Conservation (phyloP, 805 yeast species). For the Ascoidea tarda region DNA sequence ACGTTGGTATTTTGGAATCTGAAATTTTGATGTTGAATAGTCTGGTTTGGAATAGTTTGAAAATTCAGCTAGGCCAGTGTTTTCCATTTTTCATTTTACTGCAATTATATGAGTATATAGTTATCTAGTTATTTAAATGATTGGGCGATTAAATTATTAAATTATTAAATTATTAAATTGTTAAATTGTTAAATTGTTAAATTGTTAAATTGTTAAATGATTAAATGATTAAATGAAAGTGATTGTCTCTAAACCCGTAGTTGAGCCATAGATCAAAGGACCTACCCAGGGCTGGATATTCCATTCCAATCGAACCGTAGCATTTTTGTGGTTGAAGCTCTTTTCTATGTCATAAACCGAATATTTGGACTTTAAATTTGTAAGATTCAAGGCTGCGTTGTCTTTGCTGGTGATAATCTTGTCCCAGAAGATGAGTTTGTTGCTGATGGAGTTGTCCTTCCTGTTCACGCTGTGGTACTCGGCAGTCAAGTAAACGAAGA, state of each 20-base stretch:
- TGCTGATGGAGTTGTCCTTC: conserved; percentile 23
- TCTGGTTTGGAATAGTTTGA: too few species aligned
- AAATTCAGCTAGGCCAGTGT: too few species aligned
- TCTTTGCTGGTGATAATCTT: conserved; percentile 47
- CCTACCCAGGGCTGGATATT: conserved; percentile 90
- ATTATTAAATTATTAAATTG: too few species aligned
- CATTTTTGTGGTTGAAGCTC: conserved; percentile 41
- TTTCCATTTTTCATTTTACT: too few species aligned
- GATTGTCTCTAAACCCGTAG: conserved; percentile 10
- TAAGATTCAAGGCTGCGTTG: conserved; percentile 42
- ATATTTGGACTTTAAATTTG: conserved; percentile 53
- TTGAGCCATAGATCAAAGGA: conserved; percentile 54
- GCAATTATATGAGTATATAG: too few species aligned
- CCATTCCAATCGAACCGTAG: conserved; percentile 67
- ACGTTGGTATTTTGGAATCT: too few species aligned
- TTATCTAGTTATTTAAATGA: too few species aligned
- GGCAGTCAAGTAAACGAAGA: conserved; percentile 83
- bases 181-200: too few species aligned
- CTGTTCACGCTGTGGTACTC: conserved; percentile 39
- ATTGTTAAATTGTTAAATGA: too few species aligned
- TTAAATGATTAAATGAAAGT: too few species aligned
- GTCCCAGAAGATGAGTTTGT: conserved; percentile 86
- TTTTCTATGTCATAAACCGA: conserved; percentile 77
- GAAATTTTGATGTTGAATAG: too few species aligned
- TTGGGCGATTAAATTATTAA: too few species aligned